Evolutionary conservation across 345 rosid species (phyloP).

Genomic region (Hibiscus mutabilis): DNA sequence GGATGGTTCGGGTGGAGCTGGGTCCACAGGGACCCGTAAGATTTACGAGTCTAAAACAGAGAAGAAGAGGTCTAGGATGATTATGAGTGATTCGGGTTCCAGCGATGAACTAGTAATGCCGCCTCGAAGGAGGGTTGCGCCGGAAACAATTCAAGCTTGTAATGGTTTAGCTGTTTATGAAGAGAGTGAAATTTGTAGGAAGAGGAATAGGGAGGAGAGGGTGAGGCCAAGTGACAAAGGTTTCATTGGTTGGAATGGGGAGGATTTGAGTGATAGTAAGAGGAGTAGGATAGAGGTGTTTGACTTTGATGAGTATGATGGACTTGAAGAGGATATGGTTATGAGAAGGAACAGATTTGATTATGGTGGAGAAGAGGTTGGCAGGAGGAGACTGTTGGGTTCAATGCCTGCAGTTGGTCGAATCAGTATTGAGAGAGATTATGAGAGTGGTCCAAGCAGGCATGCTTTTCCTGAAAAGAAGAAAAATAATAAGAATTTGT

Average conservation of each 20-base stretch:
- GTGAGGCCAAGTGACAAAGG: constrained; percentile 31
- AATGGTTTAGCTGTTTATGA: constrained; percentile 41
- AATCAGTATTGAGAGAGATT: constrained; percentile 38
- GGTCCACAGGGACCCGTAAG: constrained; percentile 23
- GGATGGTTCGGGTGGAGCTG: constrained; percentile 39
- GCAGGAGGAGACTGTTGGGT: constrained; percentile 37
- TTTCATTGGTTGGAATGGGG: constrained; percentile 34
- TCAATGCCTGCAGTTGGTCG: constrained; percentile 26
- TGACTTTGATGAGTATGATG: constrained; percentile 84
- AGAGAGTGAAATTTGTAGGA: constrained; percentile 37
- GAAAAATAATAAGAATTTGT: constrained; percentile 27
- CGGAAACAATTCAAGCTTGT: constrained; percentile 29
- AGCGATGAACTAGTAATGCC: constrained; percentile 61
- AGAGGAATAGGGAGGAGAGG: constrained; percentile 39
- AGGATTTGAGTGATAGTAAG: constrained; percentile 39
- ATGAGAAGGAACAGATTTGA: constrained; percentile 35
- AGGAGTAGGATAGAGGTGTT: constrained; percentile 62
- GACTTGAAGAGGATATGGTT: constrained; percentile 38
- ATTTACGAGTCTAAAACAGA: constrained; percentile 27
- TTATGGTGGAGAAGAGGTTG: constrained; percentile 34
- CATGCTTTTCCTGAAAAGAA: constrained; percentile 44
- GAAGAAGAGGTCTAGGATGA: constrained; percentile 56
- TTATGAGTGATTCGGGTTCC: constrained; percentile 66
- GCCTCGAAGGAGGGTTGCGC: constrained; percentile 34
- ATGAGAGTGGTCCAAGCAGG: constrained; percentile 44